Base-by-base conservation (phyloP, 768 basidiomycete genomes). In the Terana coerulea region DNA sequence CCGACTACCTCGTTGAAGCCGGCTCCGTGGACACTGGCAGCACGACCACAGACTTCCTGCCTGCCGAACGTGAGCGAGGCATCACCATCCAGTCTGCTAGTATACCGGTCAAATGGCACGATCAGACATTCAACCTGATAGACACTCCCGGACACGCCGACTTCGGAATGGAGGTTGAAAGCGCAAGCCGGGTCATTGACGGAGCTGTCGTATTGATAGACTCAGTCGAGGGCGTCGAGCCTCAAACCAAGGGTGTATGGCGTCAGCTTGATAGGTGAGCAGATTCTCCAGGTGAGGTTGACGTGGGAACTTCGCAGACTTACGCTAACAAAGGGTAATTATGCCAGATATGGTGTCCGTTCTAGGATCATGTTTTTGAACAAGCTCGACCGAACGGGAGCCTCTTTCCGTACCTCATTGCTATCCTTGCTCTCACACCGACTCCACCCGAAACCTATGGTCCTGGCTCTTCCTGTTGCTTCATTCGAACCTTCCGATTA, bases 141-240 rank as follows among this genome's bases (percentile, higher is more conserved):
- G 92, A 95, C 61, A 94, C 91, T 3, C 91, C 91, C 14, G 91
- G 91, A 30, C 91, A 95, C 69, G 92, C 90, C 4, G 91, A 95
- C 65, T 95, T 95, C 68, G 91, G 91, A n/a, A 93, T 94, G 91
- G 91, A 95, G 62, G 92, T 95, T 24, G 92, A 94, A 68, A 89
- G 91, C 61, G 92, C 92, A 7, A 93, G 91, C 61, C 82, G 91
- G 25, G 86, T 95, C 14, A 81, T 93, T 3, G 91, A 95, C 56
- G 92, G 91, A 50, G 91, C 91, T 14, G 83, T 95, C 25, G 88
- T 95, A 26, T 68, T 95, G 28, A 80, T 95, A 37, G 91, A 95
- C 68, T 88, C 91, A 0, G 91, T 95, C 0, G 91, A 94, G 68
- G 91, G 91, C 6, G 91, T 94, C 5, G 91, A 94, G 66, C 82